Evolutionary conservation across 495 filamentous ascomycete species (phyloP).

Genomic region (Penicillium parvum): DNA sequence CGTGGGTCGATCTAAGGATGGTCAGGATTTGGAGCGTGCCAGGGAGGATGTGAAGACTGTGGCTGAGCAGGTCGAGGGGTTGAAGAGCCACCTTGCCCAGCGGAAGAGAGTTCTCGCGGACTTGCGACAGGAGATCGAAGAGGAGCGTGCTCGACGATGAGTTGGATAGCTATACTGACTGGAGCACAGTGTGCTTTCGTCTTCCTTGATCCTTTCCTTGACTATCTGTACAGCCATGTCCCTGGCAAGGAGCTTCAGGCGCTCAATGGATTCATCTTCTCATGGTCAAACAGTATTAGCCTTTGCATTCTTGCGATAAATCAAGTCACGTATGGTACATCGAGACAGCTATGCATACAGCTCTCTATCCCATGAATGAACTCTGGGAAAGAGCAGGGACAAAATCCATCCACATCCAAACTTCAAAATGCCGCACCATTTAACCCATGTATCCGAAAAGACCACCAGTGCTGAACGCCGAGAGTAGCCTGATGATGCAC

Average conservation of each 20-base stretch:
- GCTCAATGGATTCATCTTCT: slow-evolving; percentile 28
- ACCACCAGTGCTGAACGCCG: not conserved
- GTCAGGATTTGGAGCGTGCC: slow-evolving; percentile 38
- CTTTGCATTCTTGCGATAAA: not conserved
- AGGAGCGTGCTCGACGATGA: slow-evolving; percentile 41
- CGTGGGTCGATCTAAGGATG: slow-evolving; percentile 41
- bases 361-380: not conserved
- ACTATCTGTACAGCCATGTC: slow-evolving; percentile 34
- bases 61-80: slow-evolving; percentile 50
- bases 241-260: slow-evolving; percentile 35
- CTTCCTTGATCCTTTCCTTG: slow-evolving; percentile 7
- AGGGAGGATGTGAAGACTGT: slow-evolving; percentile 46
- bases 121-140: slow-evolving; percentile 44
- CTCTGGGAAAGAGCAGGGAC: not conserved
- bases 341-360: not conserved
- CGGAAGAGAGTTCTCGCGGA: slow-evolving; percentile 42
- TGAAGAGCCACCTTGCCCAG: slow-evolving; percentile 45
- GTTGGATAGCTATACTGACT: not conserved
- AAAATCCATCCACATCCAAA: not conserved
- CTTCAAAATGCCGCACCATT: not conserved
- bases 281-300: too few species aligned
- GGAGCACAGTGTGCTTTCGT: slow-evolving; percentile 1
- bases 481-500: not conserved
- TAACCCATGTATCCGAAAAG: not conserved
- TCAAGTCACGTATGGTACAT: slow-evolving; percentile 3